These are phyloP conservation scores for Podospora conica DNA, from an alignment of 495 filamentous ascomycete genomes.

Conservation along the genomic window DNA sequence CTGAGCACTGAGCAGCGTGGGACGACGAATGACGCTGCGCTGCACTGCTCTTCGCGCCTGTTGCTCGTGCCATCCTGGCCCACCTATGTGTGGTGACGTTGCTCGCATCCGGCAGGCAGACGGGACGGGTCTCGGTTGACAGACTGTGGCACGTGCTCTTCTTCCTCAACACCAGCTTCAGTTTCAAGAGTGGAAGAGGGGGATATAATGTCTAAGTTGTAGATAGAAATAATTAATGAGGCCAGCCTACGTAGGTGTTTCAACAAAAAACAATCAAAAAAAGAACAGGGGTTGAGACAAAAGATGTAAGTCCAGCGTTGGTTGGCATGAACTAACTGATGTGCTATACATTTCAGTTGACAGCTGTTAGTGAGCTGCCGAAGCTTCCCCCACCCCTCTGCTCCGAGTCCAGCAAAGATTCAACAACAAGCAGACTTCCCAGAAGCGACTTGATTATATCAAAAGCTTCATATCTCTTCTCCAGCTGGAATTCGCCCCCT, in stretches of 20 bases:
- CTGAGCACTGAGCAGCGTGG: too few relatives aligned
- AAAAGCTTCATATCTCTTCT: neutral
- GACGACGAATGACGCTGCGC: neutral
- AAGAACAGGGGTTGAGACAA: too few relatives aligned
- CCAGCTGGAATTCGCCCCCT: neutral
- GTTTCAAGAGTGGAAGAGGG: neutral
- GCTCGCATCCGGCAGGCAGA: slow-evolving; percentile 2
- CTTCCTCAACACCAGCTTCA: neutral
- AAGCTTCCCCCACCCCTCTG: neutral
- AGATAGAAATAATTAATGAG: neutral
- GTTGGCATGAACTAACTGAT: neutral
- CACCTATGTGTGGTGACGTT: slow-evolving; percentile 9
- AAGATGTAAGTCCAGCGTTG: neutral
- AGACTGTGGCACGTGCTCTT: neutral
- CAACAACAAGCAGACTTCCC: neutral
- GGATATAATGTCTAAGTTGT: neutral
- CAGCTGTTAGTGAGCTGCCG: neutral
- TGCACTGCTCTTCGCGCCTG: neutral
- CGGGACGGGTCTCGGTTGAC: too few relatives aligned
- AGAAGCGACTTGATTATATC: neutral
- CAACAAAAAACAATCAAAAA: neutral
- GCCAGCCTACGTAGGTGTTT: too few relatives aligned
- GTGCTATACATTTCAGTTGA: neutral
- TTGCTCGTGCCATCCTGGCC: neutral
- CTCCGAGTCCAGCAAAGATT: neutral